These are phyloP conservation scores for Ilyonectria mors-panacis DNA, from an alignment of 2,329 filamentous ascomycete species.

Conservation along the genomic window DNA sequence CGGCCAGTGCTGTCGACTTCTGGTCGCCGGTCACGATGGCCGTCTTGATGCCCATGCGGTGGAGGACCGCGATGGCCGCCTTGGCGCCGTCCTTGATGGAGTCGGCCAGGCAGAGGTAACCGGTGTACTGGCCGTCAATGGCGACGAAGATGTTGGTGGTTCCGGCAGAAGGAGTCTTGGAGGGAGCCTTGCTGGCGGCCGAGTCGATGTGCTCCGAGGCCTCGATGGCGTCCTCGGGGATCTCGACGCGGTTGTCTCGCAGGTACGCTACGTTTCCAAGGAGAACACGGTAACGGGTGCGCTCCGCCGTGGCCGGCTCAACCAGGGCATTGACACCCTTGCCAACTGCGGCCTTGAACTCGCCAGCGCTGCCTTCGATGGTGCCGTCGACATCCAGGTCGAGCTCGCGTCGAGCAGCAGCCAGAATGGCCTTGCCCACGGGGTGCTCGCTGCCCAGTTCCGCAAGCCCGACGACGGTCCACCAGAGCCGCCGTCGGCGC, in stretches of 20 bases:
- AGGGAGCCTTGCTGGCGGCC: conserved; percentile 55
- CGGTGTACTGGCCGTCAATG: conserved; percentile 85
- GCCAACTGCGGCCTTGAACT: conserved; percentile 88
- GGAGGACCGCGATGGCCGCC: conserved; percentile 84
- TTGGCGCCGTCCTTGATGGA: conserved; percentile 91
- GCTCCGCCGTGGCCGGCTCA: conserved; percentile 80
- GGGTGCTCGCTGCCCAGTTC: conserved; percentile 98
- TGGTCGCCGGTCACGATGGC: conserved; percentile 97
- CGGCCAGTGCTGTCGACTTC: conserved; percentile 84
- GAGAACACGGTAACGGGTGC: conserved; percentile 82
- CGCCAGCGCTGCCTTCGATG: conserved; percentile 86
- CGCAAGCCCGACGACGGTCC: conserved; percentile 94
- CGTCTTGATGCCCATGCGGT: conserved; percentile 87
- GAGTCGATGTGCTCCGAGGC: conserved; percentile 73
- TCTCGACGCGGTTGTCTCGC: conserved; percentile 75
- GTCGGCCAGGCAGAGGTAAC: conserved; percentile 87
- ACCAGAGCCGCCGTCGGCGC: conserved; percentile 85
- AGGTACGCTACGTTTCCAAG: conserved; percentile 88
- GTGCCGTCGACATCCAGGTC: conserved; percentile 79
- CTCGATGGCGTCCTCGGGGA: conserved; percentile 75
- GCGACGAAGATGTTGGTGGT: conserved; percentile 94
- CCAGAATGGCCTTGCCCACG: conserved; percentile 89
- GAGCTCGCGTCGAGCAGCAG: conserved; percentile 82
- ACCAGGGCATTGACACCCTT: conserved; percentile 87
- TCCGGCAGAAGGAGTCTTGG: conserved; percentile 68